Conservation (phyloP, 1,284 basidiomycete species). For the Coniferiporia weirii region DNA sequence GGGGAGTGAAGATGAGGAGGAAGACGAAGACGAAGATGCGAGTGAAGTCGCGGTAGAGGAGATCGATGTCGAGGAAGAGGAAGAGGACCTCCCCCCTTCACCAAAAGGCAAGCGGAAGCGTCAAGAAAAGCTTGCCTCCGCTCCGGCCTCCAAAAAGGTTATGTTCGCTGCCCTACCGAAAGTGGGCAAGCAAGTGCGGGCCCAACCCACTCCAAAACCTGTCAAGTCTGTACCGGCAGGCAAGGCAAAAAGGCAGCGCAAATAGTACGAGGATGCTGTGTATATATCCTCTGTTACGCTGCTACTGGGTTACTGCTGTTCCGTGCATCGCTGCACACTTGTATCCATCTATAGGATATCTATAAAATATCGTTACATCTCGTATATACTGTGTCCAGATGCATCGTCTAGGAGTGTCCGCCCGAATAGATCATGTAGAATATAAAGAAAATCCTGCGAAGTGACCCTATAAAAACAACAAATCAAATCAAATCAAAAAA, state of each 20-base stretch:
- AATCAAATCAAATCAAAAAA: neutral
- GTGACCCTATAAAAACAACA: too few species aligned
- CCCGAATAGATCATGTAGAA: neutral
- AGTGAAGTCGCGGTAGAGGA: conserved; percentile 24
- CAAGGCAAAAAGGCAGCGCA: neutral
- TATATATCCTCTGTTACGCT: neutral
- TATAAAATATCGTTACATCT: neutral
- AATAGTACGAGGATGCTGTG: neutral
- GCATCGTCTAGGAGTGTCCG: neutral
- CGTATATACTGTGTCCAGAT: neutral
- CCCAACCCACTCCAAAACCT: neutral
- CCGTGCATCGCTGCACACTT: neutral
- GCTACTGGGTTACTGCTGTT: neutral
- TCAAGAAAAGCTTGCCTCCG: neutral
- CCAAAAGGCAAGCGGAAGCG: conserved; percentile 17
- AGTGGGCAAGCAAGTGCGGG: conserved; percentile 3
- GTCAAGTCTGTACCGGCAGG: neutral
- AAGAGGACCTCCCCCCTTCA: conserved; percentile 21
- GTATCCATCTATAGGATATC: neutral
- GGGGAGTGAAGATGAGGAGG: conserved; percentile 24
- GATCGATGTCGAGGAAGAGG: conserved; percentile 24
- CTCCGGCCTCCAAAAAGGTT: conserved; percentile 15
- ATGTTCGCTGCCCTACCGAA: conserved; percentile 12
- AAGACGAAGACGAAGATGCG: conserved; percentile 24
- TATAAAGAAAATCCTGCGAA: neutral